Evolutionary conservation across 2,329 filamentous ascomycete species (phyloP).

Genomic region (Aspergillus phoenicis): DNA sequence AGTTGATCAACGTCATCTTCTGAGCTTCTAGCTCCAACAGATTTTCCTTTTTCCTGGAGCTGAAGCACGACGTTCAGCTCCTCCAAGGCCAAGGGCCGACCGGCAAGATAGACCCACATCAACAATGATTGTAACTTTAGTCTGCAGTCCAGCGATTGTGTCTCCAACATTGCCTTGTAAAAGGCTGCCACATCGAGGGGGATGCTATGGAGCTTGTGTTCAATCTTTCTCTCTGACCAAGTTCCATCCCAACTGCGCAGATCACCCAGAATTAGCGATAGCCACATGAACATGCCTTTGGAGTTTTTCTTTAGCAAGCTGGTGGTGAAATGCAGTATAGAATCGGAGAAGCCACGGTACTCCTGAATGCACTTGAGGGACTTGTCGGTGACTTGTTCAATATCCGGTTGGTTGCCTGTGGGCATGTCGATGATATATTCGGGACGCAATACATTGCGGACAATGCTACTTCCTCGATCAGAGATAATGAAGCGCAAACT

Average conservation of each 20-base stretch:
- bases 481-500: neutral
- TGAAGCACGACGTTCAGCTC: neutral
- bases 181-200: conserved; percentile 1
- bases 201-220: conserved; percentile 5
- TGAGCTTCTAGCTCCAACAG: neutral
- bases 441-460: neutral
- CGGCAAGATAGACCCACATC: conserved; percentile 1
- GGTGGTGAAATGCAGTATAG: neutral
- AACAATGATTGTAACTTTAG: neutral
- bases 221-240: neutral
- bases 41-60: neutral
- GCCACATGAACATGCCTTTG: conserved; percentile 10
- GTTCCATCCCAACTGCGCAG: neutral
- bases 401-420: neutral
- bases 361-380: neutral
- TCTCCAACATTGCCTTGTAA: neutral
- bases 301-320: neutral
- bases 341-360: neutral
- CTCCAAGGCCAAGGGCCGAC: neutral
- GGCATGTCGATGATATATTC: neutral
- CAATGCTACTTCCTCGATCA: neutral
- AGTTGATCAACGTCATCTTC: neutral
- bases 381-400: neutral
- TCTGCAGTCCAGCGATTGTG: neutral
- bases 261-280: neutral